phyloP scores from a whole-genome alignment of 1,139 yeast genomes.

The Taphrina communis region DNA sequence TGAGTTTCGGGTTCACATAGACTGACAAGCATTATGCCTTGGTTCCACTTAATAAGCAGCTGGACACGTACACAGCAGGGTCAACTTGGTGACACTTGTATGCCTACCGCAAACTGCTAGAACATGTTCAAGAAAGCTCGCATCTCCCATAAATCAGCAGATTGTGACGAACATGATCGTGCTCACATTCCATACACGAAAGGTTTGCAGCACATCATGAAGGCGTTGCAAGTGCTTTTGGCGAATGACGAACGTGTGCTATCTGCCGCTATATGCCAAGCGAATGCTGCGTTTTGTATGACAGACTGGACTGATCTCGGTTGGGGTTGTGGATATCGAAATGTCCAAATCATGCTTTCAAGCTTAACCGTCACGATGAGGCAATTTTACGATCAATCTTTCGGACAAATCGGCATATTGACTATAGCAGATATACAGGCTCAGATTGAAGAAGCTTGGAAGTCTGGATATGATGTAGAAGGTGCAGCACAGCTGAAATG shows the following conservation, averaged over 20 bases:
- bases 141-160: background rate
- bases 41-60: no score
- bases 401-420: background rate
- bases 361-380: background rate
- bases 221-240: background rate
- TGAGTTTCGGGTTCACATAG: no score
- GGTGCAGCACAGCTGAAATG: slow-evolving; percentile 34
- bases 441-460: slow-evolving; percentile 32
- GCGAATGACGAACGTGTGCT: background rate
- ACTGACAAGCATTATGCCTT: no score
- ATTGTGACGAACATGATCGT: background rate
- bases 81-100: no score
- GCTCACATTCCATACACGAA: background rate
- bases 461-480: slow-evolving; percentile 21
- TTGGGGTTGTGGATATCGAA: slow-evolving; percentile 44
- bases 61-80: no score
- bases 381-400: background rate
- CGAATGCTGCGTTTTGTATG: background rate
- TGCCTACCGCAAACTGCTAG: no score
- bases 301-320: slow-evolving; percentile 34
- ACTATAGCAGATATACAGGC: slow-evolving; percentile 28
- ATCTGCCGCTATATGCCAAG: slow-evolving; percentile 6
- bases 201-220: background rate
- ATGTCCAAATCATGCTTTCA: slow-evolving; percentile 40
- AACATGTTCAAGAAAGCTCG: no score